phyloP scores from a whole-genome alignment of 306 rosid species.

The Adenanthera pavonina region DNA sequence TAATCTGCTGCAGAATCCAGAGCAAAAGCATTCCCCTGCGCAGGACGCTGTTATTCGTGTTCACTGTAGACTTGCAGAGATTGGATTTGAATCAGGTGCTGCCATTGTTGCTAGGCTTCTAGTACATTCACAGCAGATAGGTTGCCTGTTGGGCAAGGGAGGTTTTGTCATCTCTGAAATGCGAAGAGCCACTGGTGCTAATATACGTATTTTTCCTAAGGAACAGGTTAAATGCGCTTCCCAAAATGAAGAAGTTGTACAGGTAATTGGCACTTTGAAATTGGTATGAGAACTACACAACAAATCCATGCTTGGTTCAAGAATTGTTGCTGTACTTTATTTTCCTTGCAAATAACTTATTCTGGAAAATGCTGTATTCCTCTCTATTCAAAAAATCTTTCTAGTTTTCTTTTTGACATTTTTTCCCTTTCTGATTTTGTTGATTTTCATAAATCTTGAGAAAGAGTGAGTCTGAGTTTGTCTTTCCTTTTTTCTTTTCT shows the following conservation, averaged over 20 bases:
- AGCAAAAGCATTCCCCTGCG: constrained; percentile 77
- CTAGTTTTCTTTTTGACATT: background rate
- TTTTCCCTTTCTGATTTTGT: background rate
- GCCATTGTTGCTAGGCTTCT: constrained; percentile 82
- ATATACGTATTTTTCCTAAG: constrained; percentile 76
- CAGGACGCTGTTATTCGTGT: constrained; percentile 91
- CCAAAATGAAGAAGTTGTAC: constrained; percentile 78
- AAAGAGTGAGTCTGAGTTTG: background rate
- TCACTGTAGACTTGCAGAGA: constrained; percentile 75
- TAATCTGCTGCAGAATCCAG: constrained; percentile 64
- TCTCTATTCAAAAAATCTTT: constrained; percentile 1
- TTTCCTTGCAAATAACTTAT: background rate
- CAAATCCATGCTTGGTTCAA: constrained; percentile 8
- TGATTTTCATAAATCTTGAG: background rate
- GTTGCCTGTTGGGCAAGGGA: constrained; percentile 86
- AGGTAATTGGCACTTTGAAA: constrained; percentile 55
- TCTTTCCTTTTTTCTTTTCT: background rate
- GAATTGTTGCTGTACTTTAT: background rate
- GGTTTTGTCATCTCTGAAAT: constrained; percentile 78
- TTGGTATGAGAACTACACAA: constrained; percentile 1
- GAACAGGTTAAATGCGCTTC: constrained; percentile 69
- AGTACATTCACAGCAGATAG: constrained; percentile 77
- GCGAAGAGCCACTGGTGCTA: constrained; percentile 86
- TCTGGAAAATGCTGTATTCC: constrained; percentile 10
- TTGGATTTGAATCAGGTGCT: constrained; percentile 81